Evolutionary conservation across 2,329 filamentous ascomycete species (phyloP).

Genomic region (Aspergillus piperis): DNA sequence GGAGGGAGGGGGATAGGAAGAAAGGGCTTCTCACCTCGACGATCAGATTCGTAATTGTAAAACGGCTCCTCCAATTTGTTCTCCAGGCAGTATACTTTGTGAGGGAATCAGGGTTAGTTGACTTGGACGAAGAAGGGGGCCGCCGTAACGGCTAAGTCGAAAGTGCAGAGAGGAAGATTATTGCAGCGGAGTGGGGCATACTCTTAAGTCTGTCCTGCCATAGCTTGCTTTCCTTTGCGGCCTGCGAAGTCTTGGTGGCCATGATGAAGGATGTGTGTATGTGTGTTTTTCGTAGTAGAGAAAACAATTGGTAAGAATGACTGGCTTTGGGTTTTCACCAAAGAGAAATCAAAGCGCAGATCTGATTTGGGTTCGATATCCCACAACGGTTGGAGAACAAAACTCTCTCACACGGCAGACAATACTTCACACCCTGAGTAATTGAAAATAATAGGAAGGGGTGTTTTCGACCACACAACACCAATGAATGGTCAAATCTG

Average conservation of each 20-base stretch:
- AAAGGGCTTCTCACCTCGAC: constrained; percentile 59
- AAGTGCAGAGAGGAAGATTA: constrained; percentile 1
- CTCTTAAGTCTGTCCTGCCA: constrained; percentile 63
- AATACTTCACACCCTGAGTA: neutral
- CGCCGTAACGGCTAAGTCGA: constrained; percentile 11
- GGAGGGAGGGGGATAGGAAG: constrained; percentile 7
- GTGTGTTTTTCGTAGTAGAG: neutral
- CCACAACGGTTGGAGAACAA: neutral
- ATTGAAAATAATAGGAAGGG: neutral
- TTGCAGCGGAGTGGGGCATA: constrained; percentile 37
- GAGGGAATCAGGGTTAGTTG: constrained; percentile 11
- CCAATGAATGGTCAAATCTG: neutral
- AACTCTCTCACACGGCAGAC: neutral
- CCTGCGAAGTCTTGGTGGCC: neutral
- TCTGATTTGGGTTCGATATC: neutral
- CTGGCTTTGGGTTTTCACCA: neutral
- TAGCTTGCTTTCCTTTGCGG: constrained; percentile 19
- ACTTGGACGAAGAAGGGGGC: neutral
- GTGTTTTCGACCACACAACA: neutral
- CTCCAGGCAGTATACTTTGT: constrained; percentile 59
- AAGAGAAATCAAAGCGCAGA: neutral
- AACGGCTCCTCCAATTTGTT: constrained; percentile 57
- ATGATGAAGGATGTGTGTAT: constrained; percentile 7
- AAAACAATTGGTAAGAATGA: neutral
- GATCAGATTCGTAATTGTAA: constrained; percentile 73